phyloP scores from a whole-genome alignment of 2,329 filamentous ascomycete genomes.

The Cadophora sp. region DNA sequence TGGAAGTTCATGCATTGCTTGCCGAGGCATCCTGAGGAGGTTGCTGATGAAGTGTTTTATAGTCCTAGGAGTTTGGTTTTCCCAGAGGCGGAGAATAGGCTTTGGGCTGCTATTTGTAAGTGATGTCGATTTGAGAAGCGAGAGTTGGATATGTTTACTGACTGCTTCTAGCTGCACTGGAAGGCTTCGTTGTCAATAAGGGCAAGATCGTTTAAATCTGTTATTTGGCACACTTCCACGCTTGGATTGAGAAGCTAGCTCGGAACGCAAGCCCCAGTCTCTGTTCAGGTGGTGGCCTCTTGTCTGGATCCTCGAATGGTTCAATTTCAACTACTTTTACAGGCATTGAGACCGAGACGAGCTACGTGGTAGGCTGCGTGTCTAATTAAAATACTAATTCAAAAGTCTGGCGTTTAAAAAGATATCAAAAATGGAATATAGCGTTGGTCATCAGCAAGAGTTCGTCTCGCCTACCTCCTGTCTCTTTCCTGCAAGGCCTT shows the following conservation, averaged over 20 bases:
- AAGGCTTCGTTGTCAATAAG: slow-evolving; percentile 94
- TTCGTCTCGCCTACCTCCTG: not conserved
- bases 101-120: slow-evolving; percentile 86
- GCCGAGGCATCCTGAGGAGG: slow-evolving; percentile 90
- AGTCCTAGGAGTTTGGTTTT: slow-evolving; percentile 86
- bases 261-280: not conserved
- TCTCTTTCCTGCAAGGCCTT: not conserved
- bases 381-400: slow-evolving; percentile 16
- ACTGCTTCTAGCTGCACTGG: slow-evolving; percentile 66
- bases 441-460: not conserved
- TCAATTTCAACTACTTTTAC: not conserved
- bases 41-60: slow-evolving; percentile 95
- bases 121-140: slow-evolving; percentile 35
- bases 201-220: slow-evolving; percentile 65
- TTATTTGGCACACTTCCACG: not conserved
- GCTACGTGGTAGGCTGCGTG: not conserved
- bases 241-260: not conserved
- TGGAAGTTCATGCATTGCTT: slow-evolving; percentile 99
- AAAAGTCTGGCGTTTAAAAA: slow-evolving; percentile 28
- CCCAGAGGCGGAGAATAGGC: slow-evolving; percentile 89
- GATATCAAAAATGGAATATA: slow-evolving; percentile 1
- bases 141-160: slow-evolving; percentile 18
- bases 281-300: not conserved
- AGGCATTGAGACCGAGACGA: not conserved
- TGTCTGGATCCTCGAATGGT: not conserved